These are phyloP conservation scores for Backusella circina DNA, from an alignment of 192 early-diverging fungal genomes.

Conservation along the genomic window DNA sequence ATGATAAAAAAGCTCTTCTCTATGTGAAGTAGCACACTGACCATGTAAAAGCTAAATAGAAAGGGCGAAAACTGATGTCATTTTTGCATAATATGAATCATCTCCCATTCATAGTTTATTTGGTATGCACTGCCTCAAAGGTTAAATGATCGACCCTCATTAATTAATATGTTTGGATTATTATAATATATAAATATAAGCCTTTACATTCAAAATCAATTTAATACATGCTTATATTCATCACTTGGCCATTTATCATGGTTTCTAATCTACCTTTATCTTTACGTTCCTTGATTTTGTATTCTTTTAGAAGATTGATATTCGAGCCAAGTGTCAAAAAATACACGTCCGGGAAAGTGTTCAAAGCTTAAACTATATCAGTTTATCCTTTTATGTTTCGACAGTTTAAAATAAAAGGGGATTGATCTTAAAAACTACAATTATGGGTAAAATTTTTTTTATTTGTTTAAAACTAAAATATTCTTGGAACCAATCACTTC, in stretches of 20 bases:
- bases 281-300: background rate
- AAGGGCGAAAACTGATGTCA: background rate
- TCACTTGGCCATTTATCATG: background rate
- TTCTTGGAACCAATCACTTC: background rate
- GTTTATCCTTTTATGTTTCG: background rate
- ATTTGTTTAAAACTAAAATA: background rate
- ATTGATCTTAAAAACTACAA: background rate
- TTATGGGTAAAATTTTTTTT: background rate
- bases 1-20: background rate
- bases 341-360: background rate
- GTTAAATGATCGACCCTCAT: background rate
- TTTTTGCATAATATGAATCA: background rate
- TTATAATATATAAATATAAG: background rate
- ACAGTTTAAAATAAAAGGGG: slow-evolving; percentile 1
- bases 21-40: background rate
- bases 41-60: background rate
- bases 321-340: background rate
- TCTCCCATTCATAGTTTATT: background rate
- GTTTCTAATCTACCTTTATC: background rate
- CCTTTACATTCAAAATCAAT: background rate
- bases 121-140: background rate
- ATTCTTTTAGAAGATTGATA: background rate
- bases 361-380: background rate
- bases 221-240: background rate
- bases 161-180: background rate